Conservation (phyloP, 345 rosid genomes). For the Carallia brachiata region DNA sequence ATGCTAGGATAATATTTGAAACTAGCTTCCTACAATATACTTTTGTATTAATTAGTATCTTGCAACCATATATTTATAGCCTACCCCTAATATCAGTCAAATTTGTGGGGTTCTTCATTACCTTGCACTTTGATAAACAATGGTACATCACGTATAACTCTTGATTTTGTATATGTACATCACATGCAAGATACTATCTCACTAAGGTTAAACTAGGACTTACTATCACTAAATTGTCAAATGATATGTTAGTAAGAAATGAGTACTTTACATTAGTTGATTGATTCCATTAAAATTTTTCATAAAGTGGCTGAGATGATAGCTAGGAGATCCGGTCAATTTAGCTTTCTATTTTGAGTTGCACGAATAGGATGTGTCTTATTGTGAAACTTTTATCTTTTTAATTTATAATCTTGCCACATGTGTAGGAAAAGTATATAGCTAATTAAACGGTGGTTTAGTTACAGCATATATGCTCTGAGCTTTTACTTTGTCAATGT, state of each 20-base stretch:
- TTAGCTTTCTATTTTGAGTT: too few relatives aligned
- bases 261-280: not conserved
- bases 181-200: too few relatives aligned
- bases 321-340: too few relatives aligned
- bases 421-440: too few relatives aligned
- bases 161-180: not conserved
- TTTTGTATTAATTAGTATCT: not conserved
- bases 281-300: not conserved
- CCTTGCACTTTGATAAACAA: not conserved
- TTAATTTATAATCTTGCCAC: too few relatives aligned
- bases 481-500: too few relatives aligned
- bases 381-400: too few relatives aligned
- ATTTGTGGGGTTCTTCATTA: not conserved
- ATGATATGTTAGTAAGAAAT: not conserved
- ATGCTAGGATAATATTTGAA: not conserved
- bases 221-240: not conserved
- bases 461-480: too few relatives aligned
- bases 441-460: too few relatives aligned
- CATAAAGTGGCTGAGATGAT: too few relatives aligned
- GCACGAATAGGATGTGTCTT: too few relatives aligned
- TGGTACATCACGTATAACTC: not conserved
- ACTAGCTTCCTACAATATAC: not conserved
- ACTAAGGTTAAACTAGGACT: not conserved
- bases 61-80: not conserved
- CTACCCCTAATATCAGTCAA: not conserved